Evolutionary conservation across 148 eudicot species (phyloP).

Genomic region (Diospyros lotus): DNA sequence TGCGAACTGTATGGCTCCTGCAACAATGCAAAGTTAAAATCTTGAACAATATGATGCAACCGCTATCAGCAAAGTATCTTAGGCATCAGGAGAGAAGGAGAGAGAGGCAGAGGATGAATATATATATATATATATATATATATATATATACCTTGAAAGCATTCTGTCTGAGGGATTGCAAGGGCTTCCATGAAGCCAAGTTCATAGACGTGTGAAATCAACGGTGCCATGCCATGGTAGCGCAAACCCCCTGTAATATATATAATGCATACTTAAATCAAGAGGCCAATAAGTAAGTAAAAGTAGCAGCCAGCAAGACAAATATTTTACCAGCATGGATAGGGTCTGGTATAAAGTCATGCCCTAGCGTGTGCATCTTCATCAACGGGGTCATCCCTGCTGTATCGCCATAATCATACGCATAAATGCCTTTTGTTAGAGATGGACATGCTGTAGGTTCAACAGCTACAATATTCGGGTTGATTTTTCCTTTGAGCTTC

Average conservation of each 20-base stretch:
- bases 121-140: too few relatives aligned
- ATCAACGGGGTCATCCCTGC: slow-evolving; percentile 92
- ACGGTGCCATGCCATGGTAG: slow-evolving; percentile 94
- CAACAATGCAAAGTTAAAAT: slow-evolving; percentile 7
- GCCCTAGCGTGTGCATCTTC: slow-evolving; percentile 99
- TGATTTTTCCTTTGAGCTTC: slow-evolving; percentile 75
- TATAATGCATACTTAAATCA: slow-evolving; percentile 1
- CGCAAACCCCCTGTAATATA: slow-evolving; percentile 70
- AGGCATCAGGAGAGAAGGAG: not conserved
- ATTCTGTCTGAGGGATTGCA: slow-evolving; percentile 83
- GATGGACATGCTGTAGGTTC: slow-evolving; percentile 96
- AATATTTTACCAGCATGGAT: slow-evolving; percentile 72
- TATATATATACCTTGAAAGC: slow-evolving; percentile 90
- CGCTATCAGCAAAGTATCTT: too few relatives aligned
- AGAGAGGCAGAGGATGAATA: not conserved
- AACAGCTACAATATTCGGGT: slow-evolving; percentile 79
- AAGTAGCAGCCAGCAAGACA: not conserved
- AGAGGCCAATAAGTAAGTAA: not conserved
- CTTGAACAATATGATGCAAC: too few relatives aligned
- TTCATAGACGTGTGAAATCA: slow-evolving; percentile 90
- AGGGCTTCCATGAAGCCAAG: slow-evolving; percentile 87
- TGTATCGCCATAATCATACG: slow-evolving; percentile 93
- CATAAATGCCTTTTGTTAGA: slow-evolving; percentile 83
- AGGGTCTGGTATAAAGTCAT: slow-evolving; percentile 96
- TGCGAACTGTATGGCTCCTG: slow-evolving; percentile 94